A percentile compares a stretch with the other conserved stretches of the same genome.
Conservation (phyloP, 257 asterid genomes). For the Petrea volubilis region DNA sequence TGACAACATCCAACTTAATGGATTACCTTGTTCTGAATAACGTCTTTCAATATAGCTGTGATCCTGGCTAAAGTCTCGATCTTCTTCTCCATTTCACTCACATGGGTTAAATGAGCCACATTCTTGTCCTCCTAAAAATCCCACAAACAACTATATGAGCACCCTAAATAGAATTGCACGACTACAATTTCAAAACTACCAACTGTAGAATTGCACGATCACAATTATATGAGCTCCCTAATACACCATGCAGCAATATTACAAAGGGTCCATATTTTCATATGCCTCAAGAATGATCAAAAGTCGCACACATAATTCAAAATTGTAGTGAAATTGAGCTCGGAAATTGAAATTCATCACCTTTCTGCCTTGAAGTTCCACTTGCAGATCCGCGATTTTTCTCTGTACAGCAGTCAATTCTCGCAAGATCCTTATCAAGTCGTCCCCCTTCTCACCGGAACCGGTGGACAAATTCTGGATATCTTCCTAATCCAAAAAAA, state of each 20-base stretch:
- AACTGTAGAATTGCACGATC: too few species aligned
- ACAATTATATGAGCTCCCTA: too few species aligned
- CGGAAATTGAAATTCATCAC: constrained; percentile 35
- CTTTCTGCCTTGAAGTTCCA: constrained; percentile 99
- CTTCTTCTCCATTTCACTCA: constrained; percentile 94
- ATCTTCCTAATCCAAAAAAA: constrained; percentile 64
- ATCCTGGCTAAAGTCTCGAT: constrained; percentile 84
- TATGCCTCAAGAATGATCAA: not conserved
- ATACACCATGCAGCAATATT: constrained; percentile 15
- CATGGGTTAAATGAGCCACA: constrained; percentile 95
- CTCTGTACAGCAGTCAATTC: constrained; percentile 90
- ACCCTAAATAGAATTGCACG: not conserved
- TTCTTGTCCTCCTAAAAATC: constrained; percentile 82
- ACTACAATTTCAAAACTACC: constrained; percentile 2
- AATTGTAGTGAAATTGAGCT: not conserved
- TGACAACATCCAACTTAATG: constrained; percentile 17
- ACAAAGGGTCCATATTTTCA: not conserved
- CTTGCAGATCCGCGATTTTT: constrained; percentile 95
- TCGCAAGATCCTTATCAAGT: constrained; percentile 83
- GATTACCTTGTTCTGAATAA: constrained; percentile 87
- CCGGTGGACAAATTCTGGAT: constrained; percentile 52
- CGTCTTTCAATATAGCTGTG: constrained; percentile 88
- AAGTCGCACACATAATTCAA: constrained; percentile 11
- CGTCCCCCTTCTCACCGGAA: constrained; percentile 75
- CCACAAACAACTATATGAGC: constrained; percentile 23